Conservation (phyloP, 345 rosid species). For the Gossypium mustelinum region DNA sequence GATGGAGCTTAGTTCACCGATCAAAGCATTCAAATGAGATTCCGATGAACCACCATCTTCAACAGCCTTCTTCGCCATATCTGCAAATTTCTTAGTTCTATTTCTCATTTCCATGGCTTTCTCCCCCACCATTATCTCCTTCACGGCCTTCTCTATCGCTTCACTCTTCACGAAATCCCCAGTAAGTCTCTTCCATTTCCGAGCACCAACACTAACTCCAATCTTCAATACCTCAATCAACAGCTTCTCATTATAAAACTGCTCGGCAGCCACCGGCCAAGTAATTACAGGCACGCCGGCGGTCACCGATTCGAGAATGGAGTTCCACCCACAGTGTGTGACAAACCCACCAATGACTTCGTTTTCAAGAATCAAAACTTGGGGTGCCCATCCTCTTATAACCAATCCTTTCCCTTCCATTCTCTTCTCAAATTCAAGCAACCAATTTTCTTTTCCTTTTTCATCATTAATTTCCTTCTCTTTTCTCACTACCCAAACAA, state of each 20-base stretch:
- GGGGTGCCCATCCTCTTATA: constrained; percentile 56
- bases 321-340: constrained; percentile 5
- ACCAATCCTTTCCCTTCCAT: constrained; percentile 37
- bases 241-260: constrained; percentile 52
- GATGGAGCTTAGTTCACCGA: constrained; percentile 13
- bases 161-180: constrained; percentile 34
- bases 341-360: constrained; percentile 4
- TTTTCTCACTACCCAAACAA: constrained; percentile 20
- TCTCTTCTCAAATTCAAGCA: constrained; percentile 12
- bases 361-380: neutral
- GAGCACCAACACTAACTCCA: constrained; percentile 41
- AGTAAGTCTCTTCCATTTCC: constrained; percentile 13
- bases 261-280: constrained; percentile 47
- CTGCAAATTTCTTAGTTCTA: constrained; percentile 19
- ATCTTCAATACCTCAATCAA: constrained; percentile 31
- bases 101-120: constrained; percentile 24
- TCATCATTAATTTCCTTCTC: constrained; percentile 22
- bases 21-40: constrained; percentile 24
- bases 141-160: constrained; percentile 34
- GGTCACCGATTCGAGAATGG: neutral
- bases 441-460: constrained; percentile 3
- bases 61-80: constrained; percentile 29
- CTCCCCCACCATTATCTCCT: constrained; percentile 31
- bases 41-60: constrained; percentile 35
- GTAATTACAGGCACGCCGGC: constrained; percentile 30